These are phyloP conservation scores for Rhizoclosmatium globosum DNA, from an alignment of 192 early-diverging fungal species.

Conservation along the genomic window DNA sequence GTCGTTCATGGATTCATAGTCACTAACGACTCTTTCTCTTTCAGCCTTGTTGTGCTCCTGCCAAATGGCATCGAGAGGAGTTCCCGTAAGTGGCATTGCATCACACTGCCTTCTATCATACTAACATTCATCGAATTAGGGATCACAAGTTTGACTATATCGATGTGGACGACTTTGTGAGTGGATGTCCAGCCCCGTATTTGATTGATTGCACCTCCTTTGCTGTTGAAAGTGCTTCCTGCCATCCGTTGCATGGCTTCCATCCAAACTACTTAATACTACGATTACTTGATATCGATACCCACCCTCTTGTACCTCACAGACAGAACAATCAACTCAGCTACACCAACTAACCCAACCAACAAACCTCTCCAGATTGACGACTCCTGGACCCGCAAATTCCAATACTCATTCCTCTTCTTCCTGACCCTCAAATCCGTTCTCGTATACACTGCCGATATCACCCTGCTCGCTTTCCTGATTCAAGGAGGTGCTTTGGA, in stretches of 20 bases:
- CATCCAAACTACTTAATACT: not conserved
- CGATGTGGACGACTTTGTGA: constrained; percentile 77
- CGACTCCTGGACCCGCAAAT: constrained; percentile 35
- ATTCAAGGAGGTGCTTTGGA: constrained; percentile 39
- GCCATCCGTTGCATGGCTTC: not conserved
- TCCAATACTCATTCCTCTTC: constrained; percentile 67
- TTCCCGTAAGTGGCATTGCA: not conserved
- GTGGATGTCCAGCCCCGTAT: not conserved
- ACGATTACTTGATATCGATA: not conserved
- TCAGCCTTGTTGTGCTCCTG: not conserved
- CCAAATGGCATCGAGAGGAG: constrained; percentile 5
- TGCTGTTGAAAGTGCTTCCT: not conserved
- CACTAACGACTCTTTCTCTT: too few relatives aligned
- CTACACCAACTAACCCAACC: not conserved
- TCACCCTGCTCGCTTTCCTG: constrained; percentile 77
- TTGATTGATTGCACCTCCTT: not conserved
- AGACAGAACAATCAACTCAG: not conserved
- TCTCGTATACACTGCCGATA: constrained; percentile 81
- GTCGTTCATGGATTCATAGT: too few relatives aligned
- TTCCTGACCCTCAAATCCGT: constrained; percentile 74
- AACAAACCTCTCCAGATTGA: constrained; percentile 21
- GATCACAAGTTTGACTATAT: constrained; percentile 93
- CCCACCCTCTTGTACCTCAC: not conserved
- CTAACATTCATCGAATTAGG: constrained; percentile 35
- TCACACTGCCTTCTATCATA: not conserved